Conservation (phyloP, 495 filamentous ascomycete genomes). For the Neurospora sp. region DNA sequence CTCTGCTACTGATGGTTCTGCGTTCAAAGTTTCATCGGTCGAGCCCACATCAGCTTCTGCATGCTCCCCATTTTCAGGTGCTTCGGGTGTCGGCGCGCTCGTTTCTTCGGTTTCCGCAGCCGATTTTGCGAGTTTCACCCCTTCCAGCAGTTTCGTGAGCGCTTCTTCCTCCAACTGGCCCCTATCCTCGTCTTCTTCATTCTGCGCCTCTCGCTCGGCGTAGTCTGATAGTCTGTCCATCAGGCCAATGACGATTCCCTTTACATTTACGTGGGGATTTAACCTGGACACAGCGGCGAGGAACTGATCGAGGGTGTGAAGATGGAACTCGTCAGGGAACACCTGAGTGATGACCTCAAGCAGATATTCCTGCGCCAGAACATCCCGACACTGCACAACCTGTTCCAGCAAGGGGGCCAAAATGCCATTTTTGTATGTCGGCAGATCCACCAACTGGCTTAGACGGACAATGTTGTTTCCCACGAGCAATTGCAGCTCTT, state of each 20-base stretch:
- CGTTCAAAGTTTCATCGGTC: constrained; percentile 9
- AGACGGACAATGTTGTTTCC: constrained; percentile 91
- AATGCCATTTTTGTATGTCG: constrained; percentile 85
- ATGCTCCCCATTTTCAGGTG: constrained; percentile 10
- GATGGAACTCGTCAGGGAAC: constrained; percentile 96
- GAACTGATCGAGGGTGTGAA: constrained; percentile 91
- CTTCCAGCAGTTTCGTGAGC: constrained; percentile 61
- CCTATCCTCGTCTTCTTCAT: constrained; percentile 57
- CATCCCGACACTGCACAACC: constrained; percentile 95
- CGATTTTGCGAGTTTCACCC: constrained; percentile 61
- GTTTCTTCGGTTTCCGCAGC: constrained; percentile 24
- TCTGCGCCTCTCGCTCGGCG: constrained; percentile 75
- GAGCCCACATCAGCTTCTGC: constrained; percentile 12
- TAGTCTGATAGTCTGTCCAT: constrained; percentile 95
- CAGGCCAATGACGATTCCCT: constrained; percentile 93
- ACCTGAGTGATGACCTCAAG: constrained; percentile 97
- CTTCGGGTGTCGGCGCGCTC: constrained; percentile 6
- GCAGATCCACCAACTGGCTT: constrained; percentile 91
- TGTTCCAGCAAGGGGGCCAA: constrained; percentile 85
- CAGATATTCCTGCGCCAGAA: constrained; percentile 93
- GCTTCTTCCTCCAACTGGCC: constrained; percentile 78
- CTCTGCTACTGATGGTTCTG: constrained; percentile 29
- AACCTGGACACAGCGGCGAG: constrained; percentile 82
- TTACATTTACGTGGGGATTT: constrained; percentile 93
- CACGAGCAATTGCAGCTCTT: constrained; percentile 89